Conservation (phyloP, 441 rosid genomes). For the Adansonia gregorii region DNA sequence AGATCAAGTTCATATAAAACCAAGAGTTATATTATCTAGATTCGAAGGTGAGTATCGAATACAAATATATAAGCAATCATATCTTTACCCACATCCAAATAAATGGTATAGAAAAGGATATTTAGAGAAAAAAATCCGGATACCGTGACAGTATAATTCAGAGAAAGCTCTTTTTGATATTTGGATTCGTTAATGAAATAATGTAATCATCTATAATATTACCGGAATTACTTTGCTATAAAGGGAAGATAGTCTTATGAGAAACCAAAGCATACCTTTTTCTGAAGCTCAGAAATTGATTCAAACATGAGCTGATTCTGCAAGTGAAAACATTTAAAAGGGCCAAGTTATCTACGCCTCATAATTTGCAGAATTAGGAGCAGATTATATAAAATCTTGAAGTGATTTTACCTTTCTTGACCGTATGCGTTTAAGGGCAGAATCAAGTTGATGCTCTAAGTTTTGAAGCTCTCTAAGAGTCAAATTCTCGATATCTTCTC, state of each 20-base stretch:
- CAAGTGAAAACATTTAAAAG: slow-evolving; percentile 17
- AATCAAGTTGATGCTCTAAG: slow-evolving; percentile 87
- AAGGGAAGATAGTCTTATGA: not conserved
- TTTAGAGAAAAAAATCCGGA: not conserved
- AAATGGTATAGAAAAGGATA: not conserved
- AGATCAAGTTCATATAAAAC: not conserved
- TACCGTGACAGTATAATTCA: not conserved
- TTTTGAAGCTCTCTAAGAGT: slow-evolving; percentile 83
- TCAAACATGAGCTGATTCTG: slow-evolving; percentile 91
- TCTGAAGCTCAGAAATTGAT: slow-evolving; percentile 80
- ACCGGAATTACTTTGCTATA: too few relatives aligned
- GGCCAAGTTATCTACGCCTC: not conserved
- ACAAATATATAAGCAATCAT: not conserved
- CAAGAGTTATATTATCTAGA: not conserved
- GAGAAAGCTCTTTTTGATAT: not conserved
- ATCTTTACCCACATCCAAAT: too few relatives aligned
- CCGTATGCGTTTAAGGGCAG: slow-evolving; percentile 76
- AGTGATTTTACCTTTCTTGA: slow-evolving; percentile 67
- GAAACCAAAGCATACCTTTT: slow-evolving; percentile 54
- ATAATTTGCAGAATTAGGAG: not conserved
- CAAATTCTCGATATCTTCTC: slow-evolving; percentile 73
- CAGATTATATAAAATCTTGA: not conserved
- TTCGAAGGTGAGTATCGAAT: not conserved
- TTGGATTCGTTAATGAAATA: not conserved
- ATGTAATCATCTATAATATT: not conserved